A percentile compares a stretch with the other conserved stretches of the same genome.
Conservation (phyloP, 768 basidiomycete genomes). For the Albatrellus ellisii region DNA sequence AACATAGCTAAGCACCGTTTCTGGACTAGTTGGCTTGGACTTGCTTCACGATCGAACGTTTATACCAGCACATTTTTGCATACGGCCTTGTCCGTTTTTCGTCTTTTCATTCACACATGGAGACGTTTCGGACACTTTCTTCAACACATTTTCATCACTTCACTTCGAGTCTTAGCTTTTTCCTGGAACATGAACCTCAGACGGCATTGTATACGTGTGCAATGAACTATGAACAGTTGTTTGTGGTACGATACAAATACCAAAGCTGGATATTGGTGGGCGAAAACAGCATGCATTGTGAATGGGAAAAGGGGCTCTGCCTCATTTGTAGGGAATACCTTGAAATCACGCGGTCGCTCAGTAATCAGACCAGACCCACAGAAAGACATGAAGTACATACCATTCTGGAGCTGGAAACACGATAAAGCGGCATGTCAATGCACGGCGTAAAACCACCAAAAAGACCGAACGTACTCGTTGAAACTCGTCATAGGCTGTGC, state of each 20-base stretch:
- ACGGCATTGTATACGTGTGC: no score
- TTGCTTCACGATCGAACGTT: not conserved
- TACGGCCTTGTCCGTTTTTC: not conserved
- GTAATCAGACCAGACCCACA: not conserved
- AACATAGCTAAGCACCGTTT: no score
- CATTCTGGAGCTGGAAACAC: slow-evolving; percentile 31
- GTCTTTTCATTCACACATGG: not conserved
- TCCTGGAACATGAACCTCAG: no score
- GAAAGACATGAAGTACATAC: slow-evolving; percentile 16
- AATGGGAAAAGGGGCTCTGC: no score
- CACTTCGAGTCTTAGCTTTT: no score
- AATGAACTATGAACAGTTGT: no score
- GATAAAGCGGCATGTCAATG: slow-evolving; percentile 7
- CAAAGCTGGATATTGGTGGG: no score
- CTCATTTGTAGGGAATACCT: slow-evolving; percentile 13
- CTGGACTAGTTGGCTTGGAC: not conserved
- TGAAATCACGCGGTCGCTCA: not conserved
- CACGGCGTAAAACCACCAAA: not conserved
- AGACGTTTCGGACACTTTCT: no score
- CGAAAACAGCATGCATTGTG: no score
- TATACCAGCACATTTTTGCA: no score
- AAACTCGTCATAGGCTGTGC: slow-evolving; percentile 93
- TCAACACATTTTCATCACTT: no score
- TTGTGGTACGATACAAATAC: no score
- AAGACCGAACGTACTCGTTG: slow-evolving; percentile 48